Percentiles rank a stretch among this genome's conserved stretches.
Evolutionary conservation across 768 basidiomycete species (phyloP).

Genomic region (Rossbeevera mucosa): DNA sequence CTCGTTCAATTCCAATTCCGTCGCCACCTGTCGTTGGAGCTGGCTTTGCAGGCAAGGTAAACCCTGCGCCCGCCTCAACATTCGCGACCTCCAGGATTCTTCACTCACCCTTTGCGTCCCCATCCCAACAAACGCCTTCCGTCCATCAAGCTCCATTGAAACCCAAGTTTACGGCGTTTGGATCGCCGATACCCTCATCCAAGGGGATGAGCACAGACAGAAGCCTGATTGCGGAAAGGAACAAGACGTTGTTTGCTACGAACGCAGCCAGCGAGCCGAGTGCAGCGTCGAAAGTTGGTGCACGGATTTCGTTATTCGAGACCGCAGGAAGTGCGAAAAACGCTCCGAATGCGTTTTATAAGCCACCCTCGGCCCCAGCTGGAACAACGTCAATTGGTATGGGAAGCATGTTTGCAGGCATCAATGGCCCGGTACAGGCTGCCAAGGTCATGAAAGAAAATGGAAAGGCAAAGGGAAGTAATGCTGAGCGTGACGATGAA

Average conservation of each 20-base stretch:
- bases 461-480: background rate
- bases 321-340: slow-evolving; percentile 46
- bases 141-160: slow-evolving; percentile 4
- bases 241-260: slow-evolving; percentile 15
- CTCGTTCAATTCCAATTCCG: slow-evolving; percentile 6
- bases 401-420: background rate
- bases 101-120: slow-evolving; percentile 3
- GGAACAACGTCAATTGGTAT: background rate
- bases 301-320: slow-evolving; percentile 36
- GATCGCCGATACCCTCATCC: slow-evolving; percentile 18
- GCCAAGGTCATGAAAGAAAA: background rate
- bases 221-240: slow-evolving; percentile 14
- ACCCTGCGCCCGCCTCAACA: background rate
- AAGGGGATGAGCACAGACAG: background rate
- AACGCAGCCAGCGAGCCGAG: background rate
- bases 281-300: slow-evolving; percentile 1
- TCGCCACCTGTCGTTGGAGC: slow-evolving; percentile 2
- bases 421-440: background rate
- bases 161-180: slow-evolving; percentile 27
- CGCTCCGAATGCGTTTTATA: slow-evolving; percentile 64
- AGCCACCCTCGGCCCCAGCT: slow-evolving; percentile 37
- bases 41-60: slow-evolving; percentile 4
- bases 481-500: slow-evolving; percentile 4
- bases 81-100: background rate
- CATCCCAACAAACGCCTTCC: slow-evolving; percentile 1